Evolutionary conservation across 2,329 filamentous ascomycete genomes (phyloP).

Genomic region (Mycosphaerelloides madeirae): DNA sequence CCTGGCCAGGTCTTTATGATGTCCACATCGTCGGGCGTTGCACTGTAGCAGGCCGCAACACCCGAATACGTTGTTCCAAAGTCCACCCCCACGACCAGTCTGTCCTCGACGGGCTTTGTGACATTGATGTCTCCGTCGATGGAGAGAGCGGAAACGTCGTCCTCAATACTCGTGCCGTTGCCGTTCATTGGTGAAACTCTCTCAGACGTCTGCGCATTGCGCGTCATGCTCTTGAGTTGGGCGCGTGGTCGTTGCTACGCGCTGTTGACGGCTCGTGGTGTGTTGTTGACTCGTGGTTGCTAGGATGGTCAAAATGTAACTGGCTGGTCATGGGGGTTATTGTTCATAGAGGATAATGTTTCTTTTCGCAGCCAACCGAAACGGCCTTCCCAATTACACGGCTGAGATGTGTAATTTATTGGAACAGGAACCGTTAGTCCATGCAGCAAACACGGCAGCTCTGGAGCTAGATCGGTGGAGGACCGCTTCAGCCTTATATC

Average conservation of each 20-base stretch:
- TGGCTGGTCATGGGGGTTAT: too few relatives aligned
- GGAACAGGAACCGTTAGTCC: too few relatives aligned
- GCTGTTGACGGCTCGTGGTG: too few relatives aligned
- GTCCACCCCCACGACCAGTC: slow-evolving; percentile 72
- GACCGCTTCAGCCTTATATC: too few relatives aligned
- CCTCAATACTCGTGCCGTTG: slow-evolving; percentile 12
- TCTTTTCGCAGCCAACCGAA: too few relatives aligned
- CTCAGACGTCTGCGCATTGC: slow-evolving; percentile 11
- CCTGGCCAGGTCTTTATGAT: slow-evolving; percentile 83
- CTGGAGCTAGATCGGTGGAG: too few relatives aligned
- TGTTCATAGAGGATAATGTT: too few relatives aligned
- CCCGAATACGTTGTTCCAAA: slow-evolving; percentile 83
- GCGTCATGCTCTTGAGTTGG: slow-evolving; percentile 11
- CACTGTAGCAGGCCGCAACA: slow-evolving; percentile 46
- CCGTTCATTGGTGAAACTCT: slow-evolving; percentile 13
- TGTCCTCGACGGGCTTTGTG: slow-evolving; percentile 41
- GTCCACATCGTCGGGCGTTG: slow-evolving; percentile 70
- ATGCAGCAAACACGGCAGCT: too few relatives aligned
- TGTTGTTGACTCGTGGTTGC: too few relatives aligned
- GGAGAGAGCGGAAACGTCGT: slow-evolving; percentile 9
- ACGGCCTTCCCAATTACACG: too few relatives aligned
- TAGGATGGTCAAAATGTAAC: too few relatives aligned
- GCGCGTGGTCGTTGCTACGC: background rate
- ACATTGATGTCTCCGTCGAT: slow-evolving; percentile 12
- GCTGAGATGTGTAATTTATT: too few relatives aligned